phyloP scores from a whole-genome alignment of 2,329 filamentous ascomycete genomes.

The Chalaropsis ovoidea region DNA sequence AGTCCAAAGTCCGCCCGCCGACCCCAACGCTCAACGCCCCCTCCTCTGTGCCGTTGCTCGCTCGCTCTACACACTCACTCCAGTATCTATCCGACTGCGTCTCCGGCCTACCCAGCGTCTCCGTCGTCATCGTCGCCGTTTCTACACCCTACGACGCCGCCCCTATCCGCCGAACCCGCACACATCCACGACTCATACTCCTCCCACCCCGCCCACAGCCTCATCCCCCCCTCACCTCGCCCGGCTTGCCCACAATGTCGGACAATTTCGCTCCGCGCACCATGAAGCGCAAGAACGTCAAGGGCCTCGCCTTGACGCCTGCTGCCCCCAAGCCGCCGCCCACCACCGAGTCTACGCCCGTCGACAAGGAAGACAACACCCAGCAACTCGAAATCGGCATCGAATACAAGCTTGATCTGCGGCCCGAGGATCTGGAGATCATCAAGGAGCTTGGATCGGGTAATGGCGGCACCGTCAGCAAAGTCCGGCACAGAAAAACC shows the following conservation, averaged over 20 bases:
- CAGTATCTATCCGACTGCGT: no score
- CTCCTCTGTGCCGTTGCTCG: background rate
- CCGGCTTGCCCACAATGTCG: constrained; percentile 40
- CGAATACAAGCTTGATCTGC: constrained; percentile 87
- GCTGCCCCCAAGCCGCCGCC: constrained; percentile 61
- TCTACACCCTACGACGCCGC: background rate
- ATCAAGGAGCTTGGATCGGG: constrained; percentile 90
- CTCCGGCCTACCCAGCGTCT: no score
- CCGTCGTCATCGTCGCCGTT: no score
- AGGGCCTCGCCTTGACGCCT: constrained; percentile 79
- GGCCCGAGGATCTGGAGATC: constrained; percentile 83
- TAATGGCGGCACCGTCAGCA: constrained; percentile 96
- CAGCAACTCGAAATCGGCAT: constrained; percentile 84
- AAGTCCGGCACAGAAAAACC: constrained; percentile 88
- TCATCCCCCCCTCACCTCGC: constrained; percentile 4
- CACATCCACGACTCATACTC: background rate
- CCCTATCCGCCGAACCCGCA: background rate
- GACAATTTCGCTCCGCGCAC: constrained; percentile 59
- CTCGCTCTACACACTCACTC: no score
- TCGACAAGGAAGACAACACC: constrained; percentile 48
- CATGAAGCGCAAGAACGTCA: constrained; percentile 98
- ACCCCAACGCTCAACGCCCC: background rate
- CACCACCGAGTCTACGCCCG: constrained; percentile 61
- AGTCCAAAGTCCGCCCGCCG: no score
- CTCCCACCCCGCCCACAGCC: constrained; percentile 7